A percentile compares a stretch with the other conserved stretches of the same genome.
phyloP scores from a whole-genome alignment of 1,284 basidiomycete species.

The Trichosporon sp. region DNA sequence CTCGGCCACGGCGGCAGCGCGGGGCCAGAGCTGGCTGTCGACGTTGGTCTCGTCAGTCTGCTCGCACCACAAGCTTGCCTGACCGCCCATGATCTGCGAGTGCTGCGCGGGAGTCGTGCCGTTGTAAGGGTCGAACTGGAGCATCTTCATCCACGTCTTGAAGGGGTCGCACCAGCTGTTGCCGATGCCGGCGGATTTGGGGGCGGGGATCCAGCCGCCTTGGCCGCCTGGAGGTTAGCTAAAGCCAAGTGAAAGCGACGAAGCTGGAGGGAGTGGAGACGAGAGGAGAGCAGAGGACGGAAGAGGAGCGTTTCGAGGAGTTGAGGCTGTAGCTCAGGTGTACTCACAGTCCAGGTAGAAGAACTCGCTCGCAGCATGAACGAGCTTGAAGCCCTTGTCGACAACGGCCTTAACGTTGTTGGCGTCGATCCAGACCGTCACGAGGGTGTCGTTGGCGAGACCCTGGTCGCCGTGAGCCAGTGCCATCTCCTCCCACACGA shows the following conservation, averaged over 20 bases:
- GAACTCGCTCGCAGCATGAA: conserved; percentile 65
- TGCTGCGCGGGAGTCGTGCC: conserved; percentile 55
- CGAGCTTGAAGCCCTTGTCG: conserved; percentile 57
- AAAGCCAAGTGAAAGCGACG: too few species aligned
- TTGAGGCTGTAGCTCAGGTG: not conserved
- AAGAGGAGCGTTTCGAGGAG: not conserved
- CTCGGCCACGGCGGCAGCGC: conserved; percentile 71
- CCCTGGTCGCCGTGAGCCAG: conserved; percentile 58
- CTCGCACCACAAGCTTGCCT: conserved; percentile 72
- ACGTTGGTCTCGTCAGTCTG: conserved; percentile 65
- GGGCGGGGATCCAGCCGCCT: conserved; percentile 68
- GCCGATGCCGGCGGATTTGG: conserved; percentile 63
- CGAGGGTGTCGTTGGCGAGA: conserved; percentile 61
- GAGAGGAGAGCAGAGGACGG: too few species aligned
- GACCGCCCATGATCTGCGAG: conserved; percentile 58
- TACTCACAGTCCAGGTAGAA: conserved; percentile 62
- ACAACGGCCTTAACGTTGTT: conserved; percentile 58
- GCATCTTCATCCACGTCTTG: conserved; percentile 67
- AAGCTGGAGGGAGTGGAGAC: too few species aligned
- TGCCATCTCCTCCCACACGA: conserved; percentile 65
- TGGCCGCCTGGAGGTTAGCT: conserved; percentile 53
- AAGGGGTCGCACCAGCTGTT: conserved; percentile 65
- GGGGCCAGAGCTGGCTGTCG: conserved; percentile 69
- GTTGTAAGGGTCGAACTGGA: conserved; percentile 60
- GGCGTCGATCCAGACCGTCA: conserved; percentile 68